Evolutionary conservation across 2,329 filamentous ascomycete genomes (phyloP), one percentile per base, ranked within the genome.

Genomic region (Echinosphaeria canescens): DNA sequence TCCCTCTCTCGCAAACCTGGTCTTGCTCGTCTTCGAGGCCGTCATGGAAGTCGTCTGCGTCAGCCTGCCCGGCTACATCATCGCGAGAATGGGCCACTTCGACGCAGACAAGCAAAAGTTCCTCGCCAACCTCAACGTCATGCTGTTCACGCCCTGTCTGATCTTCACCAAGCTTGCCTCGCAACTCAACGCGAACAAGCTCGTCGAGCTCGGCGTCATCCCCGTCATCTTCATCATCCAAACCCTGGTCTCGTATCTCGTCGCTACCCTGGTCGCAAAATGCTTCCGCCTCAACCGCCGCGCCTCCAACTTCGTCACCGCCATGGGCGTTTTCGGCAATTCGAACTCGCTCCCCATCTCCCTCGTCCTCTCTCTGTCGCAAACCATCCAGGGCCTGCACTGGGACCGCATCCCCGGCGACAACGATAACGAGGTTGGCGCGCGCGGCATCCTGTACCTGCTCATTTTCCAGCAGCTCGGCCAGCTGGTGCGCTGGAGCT

Each of bases 261-360:
- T 82, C 28, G 73, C 84, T 3, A 51, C 69, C 7, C 40, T 62
- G 10, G 65, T 95, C 29, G 67, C 78, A 12, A 74, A 66, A 48
- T 54, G 69, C 26, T 91, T 84, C 46, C 60, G 78, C 11, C 84
- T 98, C 50, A 70, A 69, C 39, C 82, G 76, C 47, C 70, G 85
- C 33, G 78, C 82, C 23, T 67, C 74, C 36, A 98, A 98, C 52
- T 98, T 98, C 42, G 76, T 98, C 23, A 78, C 81, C 17, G 88
- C 88, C 28, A 98, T 98, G 88, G 84, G 79, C 20, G 64, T 49
- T 26, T 98, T 98, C 47, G 88, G 85, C 39, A 98, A 98, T 48
- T 95, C 85, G 18, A 98, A 98, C 51, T 95, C 88, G 12, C 63
- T 98, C 13, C 88, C 88, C 1, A 95, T 98, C 33, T 98, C 88